phyloP scores from a whole-genome alignment of 192 early-diverging fungal species.

The Backusella tuberculispora region DNA sequence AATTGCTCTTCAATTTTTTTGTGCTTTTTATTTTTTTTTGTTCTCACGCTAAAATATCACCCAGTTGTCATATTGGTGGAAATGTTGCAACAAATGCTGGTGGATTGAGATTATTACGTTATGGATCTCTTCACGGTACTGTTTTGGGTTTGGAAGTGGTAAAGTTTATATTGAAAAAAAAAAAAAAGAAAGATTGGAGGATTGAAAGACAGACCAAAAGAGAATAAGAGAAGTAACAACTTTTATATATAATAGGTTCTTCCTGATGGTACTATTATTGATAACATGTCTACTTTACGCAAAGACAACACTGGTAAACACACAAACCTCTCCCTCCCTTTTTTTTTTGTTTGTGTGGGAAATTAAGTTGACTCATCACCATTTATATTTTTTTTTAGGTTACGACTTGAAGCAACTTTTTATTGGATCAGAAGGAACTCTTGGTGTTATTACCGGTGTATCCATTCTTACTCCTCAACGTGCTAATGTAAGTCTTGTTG shows the following conservation, averaged over 20 bases:
- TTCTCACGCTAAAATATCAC: neutral
- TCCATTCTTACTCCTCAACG: slow-evolving; percentile 85
- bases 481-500: slow-evolving; percentile 49
- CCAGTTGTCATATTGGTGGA: slow-evolving; percentile 96
- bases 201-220: neutral
- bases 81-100: slow-evolving; percentile 99
- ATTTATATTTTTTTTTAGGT: slow-evolving; percentile 36
- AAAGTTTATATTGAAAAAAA: slow-evolving; percentile 11
- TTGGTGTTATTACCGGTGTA: slow-evolving; percentile 94
- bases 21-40: neutral
- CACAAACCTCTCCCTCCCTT: too few species aligned
- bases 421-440: slow-evolving; percentile 96
- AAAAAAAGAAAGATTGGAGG: neutral
- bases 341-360: neutral
- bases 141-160: slow-evolving; percentile 94
- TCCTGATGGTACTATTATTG: slow-evolving; percentile 89
- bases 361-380: slow-evolving; percentile 11
- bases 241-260: slow-evolving; percentile 56
- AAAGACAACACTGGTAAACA: slow-evolving; percentile 92
- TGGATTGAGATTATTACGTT: slow-evolving; percentile 90
- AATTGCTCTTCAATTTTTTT: neutral
- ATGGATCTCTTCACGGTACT: slow-evolving; percentile 95
- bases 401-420: slow-evolving; percentile 99
- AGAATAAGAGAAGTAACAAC: neutral
- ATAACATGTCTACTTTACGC: slow-evolving; percentile 81